Conservation (phyloP, 371 early-diverging fungal genomes). For the Encephalitozoon intestinalis region DNA sequence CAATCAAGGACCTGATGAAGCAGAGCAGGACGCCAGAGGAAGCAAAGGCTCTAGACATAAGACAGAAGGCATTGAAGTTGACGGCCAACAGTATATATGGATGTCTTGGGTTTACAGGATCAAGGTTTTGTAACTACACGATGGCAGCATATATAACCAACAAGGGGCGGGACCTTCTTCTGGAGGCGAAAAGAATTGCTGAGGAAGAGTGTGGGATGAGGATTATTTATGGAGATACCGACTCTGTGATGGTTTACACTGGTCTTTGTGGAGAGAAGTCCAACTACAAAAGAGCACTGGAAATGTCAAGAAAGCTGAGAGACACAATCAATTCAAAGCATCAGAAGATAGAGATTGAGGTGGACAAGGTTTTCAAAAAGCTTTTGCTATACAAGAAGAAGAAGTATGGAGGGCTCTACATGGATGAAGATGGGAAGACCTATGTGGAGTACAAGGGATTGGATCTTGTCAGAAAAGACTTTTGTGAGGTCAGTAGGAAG, state of each 20-base stretch:
- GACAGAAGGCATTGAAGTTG: conserved; percentile 90
- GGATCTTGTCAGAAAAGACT: conserved; percentile 91
- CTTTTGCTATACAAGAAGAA: conserved; percentile 95
- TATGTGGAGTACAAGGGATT: conserved; percentile 85
- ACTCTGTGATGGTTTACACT: conserved; percentile 97
- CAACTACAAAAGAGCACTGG: conserved; percentile 64
- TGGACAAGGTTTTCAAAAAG: conserved; percentile 84
- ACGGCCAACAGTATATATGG: conserved; percentile 99
- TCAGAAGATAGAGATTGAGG: conserved; percentile 82
- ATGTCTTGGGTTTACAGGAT: conserved; percentile 84
- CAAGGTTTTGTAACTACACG: conserved; percentile 91
- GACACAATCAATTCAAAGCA: conserved; percentile 79
- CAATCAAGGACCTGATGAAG: conserved; percentile 78
- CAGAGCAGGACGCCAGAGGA: conserved; percentile 63
- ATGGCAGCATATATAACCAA: conserved; percentile 92
- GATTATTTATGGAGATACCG: conserved; percentile 99
- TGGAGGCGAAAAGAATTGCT: conserved; percentile 80
- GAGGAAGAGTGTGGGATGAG: conserved; percentile 55
- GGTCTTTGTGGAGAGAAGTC: conserved; percentile 66
- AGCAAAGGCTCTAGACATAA: conserved; percentile 70
- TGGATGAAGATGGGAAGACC: conserved; percentile 62
- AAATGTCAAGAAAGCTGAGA: conserved; percentile 72
- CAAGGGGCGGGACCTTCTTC: conserved; percentile 90
- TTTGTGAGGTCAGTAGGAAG: conserved; percentile 82
- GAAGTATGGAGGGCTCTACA: conserved; percentile 85